phyloP scores from a whole-genome alignment of 495 filamentous ascomycete genomes.

The Neurospora tetraspora region DNA sequence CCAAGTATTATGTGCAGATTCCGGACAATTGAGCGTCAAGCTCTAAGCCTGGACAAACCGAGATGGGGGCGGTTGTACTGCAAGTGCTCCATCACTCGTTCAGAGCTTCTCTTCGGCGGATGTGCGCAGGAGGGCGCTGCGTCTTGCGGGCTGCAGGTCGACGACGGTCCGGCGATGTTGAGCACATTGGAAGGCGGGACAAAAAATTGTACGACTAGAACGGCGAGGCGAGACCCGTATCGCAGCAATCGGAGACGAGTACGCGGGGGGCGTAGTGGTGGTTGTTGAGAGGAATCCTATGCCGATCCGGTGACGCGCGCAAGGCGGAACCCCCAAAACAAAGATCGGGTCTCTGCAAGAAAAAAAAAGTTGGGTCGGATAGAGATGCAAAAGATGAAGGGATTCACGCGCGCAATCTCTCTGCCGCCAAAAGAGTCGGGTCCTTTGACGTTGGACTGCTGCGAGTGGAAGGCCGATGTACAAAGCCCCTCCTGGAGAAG shows the following conservation, averaged over 20 bases:
- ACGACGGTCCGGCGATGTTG: slow-evolving; percentile 9
- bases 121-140: slow-evolving; percentile 17
- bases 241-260: not conserved
- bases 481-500: not conserved
- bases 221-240: not conserved
- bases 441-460: slow-evolving; percentile 2
- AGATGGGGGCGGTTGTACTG: slow-evolving; percentile 6
- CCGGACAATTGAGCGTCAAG: not conserved
- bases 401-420: not conserved
- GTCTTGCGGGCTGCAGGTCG: slow-evolving; percentile 15
- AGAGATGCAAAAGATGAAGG: not conserved
- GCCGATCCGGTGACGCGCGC: not conserved
- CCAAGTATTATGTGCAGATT: not conserved
- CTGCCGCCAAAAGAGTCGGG: not conserved
- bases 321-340: not conserved
- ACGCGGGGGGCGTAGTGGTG: not conserved
- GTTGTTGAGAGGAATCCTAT: not conserved
- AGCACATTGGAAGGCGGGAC: slow-evolving; percentile 20
- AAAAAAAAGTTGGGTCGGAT: not conserved
- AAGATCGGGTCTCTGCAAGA: not conserved
- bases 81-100: slow-evolving; percentile 24
- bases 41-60: not conserved
- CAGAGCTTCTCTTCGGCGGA: slow-evolving; percentile 6
- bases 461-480: not conserved
- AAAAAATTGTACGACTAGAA: not conserved